Evolutionary conservation across 140 eudicot species (phyloP), one percentile per base, ranked within the genome.

Genomic region (Flaveria floridana): DNA sequence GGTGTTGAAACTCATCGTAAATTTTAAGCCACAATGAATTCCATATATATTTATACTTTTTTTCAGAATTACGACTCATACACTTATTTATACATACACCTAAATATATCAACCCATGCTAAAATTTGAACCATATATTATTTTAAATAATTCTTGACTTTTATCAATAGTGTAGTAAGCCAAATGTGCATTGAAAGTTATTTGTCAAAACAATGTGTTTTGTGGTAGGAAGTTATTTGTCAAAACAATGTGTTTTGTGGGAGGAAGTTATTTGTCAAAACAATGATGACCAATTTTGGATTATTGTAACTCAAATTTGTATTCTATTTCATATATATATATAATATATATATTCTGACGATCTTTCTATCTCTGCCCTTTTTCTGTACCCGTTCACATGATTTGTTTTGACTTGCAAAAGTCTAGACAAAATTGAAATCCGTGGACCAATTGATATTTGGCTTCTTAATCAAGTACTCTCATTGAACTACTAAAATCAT

Each of bases 351-450:
- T 58, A 20, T 74, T 62, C 84, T 74, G 80, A 68, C 84, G 48
- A 68, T 56, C 84, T 75, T 80, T 80, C 72, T 28, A 59, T 68
- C 73, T 50, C 76, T 80, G 13, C 28, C 56, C 44, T 70, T 70
- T 75, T 65, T 23, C 76, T 71, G 79, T 75, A 65, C 66, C 68
- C 77, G 65, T 80, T 80, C 84, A 80, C 84, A 80, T 80, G 80
- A 57, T 61, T 68, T 4, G 23, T 48, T 71, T 80, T 80, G 84
- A 80, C 84, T 80, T 80, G 62, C 9, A 34, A 79, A 57, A 55
- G 30, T 26, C 2, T 25, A 30, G 26, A 25, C 62, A 28, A 65
- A 47, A 21, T 46, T 74, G 34, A 73, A 74, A 67, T 9, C 7
- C 28, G 26, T 80, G 66, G 70, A 61, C 77, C 66, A 28, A 59